Evolutionary conservation across 164 flowering plant species (phyloP).

Genomic region (Saururus chinensis): DNA sequence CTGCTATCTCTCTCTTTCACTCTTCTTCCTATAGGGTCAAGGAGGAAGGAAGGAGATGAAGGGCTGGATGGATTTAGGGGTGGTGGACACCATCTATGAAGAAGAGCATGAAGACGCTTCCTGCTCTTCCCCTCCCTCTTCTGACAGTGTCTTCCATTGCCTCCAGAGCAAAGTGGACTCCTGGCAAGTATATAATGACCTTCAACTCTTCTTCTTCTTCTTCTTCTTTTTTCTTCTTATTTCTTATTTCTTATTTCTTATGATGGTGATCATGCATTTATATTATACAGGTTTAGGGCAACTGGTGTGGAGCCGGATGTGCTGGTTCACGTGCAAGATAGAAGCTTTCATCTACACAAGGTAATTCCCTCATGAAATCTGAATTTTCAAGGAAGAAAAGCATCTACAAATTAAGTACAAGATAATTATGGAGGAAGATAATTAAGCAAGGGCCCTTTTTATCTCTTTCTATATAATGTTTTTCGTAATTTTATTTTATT

Average conservation of each 20-base stretch:
- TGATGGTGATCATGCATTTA: background rate
- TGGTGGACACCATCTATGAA: conserved; percentile 69
- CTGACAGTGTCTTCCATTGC: conserved; percentile 18
- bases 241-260: too few species aligned
- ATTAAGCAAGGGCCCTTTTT: too few species aligned
- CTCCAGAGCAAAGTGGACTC: conserved; percentile 30
- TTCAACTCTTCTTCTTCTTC: background rate
- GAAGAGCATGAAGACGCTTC: conserved; percentile 38
- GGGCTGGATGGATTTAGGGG: conserved; percentile 41
- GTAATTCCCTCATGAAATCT: conserved; percentile 14
- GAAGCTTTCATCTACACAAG: conserved; percentile 57
- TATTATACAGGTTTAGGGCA: conserved; percentile 29
- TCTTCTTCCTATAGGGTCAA: background rate
- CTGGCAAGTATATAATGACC: conserved; percentile 24
- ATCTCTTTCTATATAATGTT: too few species aligned
- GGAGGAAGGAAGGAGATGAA: conserved; percentile 17
- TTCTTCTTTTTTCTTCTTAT: background rate
- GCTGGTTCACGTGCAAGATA: conserved; percentile 36
- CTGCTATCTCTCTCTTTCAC: background rate
- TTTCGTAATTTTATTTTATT: too few species aligned
- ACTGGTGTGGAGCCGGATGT: conserved; percentile 35
- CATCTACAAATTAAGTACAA: background rate
- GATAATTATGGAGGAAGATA: background rate
- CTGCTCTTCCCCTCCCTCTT: conserved; percentile 19
- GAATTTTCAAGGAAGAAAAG: background rate